phyloP scores from a whole-genome alignment of 257 asterid species.

The Lithospermum erythrorhizon region DNA sequence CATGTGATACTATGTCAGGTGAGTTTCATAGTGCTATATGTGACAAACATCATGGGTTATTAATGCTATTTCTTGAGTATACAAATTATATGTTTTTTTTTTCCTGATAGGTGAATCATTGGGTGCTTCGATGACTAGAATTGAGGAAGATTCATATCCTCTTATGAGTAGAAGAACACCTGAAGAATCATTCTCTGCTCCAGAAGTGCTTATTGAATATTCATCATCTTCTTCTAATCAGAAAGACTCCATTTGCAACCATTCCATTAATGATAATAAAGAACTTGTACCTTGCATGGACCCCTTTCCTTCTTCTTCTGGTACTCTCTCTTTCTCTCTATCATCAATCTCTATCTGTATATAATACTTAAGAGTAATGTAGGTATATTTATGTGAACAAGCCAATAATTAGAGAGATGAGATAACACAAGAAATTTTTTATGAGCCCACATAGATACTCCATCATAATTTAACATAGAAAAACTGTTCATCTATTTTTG shows the following conservation, averaged over 20 bases:
- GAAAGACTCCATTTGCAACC: constrained; percentile 17
- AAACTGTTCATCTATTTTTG: too few species aligned
- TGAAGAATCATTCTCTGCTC: constrained; percentile 34
- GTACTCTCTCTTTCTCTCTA: constrained; percentile 12
- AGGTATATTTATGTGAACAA: too few species aligned
- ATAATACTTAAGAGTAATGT: too few species aligned
- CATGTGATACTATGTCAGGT: constrained; percentile 25
- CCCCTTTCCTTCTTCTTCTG: constrained; percentile 40
- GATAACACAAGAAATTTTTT: too few species aligned
- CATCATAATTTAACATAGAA: too few species aligned
- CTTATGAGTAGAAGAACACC: constrained; percentile 25
- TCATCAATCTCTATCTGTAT: background rate
- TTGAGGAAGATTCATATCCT: background rate
- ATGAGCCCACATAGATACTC: too few species aligned
- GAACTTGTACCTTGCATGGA: constrained; percentile 19
- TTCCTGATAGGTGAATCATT: constrained; percentile 11
- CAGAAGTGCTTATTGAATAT: constrained; percentile 15
- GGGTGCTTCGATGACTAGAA: background rate
- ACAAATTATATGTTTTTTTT: background rate
- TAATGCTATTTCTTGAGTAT: background rate
- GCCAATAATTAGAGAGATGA: too few species aligned
- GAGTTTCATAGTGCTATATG: constrained; percentile 1
- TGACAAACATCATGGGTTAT: background rate
- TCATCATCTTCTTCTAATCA: constrained; percentile 33
- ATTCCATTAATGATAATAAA: constrained; percentile 29